Percentiles rank a stretch among this genome's conserved stretches.
Evolutionary conservation across 208 protist genomes (phyloP).

Genomic region (Leptomonas pyrrhocoris): DNA sequence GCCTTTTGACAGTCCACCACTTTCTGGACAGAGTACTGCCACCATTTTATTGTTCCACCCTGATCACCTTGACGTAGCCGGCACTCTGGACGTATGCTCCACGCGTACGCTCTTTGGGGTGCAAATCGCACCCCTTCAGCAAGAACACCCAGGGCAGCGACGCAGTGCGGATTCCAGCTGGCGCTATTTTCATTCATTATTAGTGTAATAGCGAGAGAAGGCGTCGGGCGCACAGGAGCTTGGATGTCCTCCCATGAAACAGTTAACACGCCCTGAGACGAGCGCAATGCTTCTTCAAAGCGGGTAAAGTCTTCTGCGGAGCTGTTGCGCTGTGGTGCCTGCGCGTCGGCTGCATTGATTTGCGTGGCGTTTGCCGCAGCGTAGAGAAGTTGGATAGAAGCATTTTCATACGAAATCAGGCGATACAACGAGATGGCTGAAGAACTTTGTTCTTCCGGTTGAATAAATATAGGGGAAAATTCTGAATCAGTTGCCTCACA

Average conservation of each 20-base stretch:
- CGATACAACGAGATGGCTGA: slow-evolving; percentile 21
- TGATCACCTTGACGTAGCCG: slow-evolving; percentile 3
- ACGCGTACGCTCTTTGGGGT: slow-evolving; percentile 13
- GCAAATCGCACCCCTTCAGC: slow-evolving; percentile 24
- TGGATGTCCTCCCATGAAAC: neutral
- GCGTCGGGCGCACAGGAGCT: neutral
- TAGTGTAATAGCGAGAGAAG: slow-evolving; percentile 3
- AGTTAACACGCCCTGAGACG: slow-evolving; percentile 13
- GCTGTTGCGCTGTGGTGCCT: neutral
- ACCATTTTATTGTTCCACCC: slow-evolving; percentile 19
- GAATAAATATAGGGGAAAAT: slow-evolving; percentile 34
- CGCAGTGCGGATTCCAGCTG: slow-evolving; percentile 7
- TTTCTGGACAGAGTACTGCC: slow-evolving; percentile 33
- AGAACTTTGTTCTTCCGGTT: slow-evolving; percentile 6
- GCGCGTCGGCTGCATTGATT: neutral
- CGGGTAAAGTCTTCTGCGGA: neutral
- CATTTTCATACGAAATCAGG: slow-evolving; percentile 33
- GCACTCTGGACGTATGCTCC: slow-evolving; percentile 13
- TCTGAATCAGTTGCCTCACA: slow-evolving; percentile 47
- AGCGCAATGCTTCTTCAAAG: slow-evolving; percentile 1
- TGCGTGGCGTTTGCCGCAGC: neutral
- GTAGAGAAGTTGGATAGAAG: slow-evolving; percentile 13
- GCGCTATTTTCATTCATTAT: neutral
- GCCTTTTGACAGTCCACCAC: slow-evolving; percentile 4
- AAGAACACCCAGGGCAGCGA: slow-evolving; percentile 18